A percentile compares a stretch with the other conserved stretches of the same genome.
These are phyloP conservation scores for Blastocystis sp. DNA, from an alignment of 352 stramenopile genomes.

Conservation along the genomic window DNA sequence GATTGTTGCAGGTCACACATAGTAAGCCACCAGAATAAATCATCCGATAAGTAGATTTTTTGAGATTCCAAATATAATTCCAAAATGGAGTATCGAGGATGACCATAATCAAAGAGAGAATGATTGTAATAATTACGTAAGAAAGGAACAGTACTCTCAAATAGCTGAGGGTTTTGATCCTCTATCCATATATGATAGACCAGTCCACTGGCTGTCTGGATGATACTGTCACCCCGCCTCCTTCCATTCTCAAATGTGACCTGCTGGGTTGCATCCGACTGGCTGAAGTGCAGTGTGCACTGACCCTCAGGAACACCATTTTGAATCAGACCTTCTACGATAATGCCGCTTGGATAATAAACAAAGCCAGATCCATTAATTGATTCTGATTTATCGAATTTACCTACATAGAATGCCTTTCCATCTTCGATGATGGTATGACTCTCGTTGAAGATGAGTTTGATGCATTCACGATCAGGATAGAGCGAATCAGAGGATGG, in stretches of 20 bases:
- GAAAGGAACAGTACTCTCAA: not conserved
- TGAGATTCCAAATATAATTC: not conserved
- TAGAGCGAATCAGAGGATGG: no score
- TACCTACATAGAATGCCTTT: not conserved
- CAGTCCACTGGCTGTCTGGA: not conserved
- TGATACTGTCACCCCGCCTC: not conserved
- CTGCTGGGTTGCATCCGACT: not conserved
- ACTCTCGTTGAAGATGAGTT: not conserved
- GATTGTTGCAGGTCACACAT: not conserved
- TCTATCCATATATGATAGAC: not conserved
- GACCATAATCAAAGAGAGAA: not conserved
- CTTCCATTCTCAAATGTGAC: not conserved
- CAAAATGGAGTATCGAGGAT: not conserved
- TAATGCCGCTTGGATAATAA: not conserved
- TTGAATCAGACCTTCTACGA: not conserved
- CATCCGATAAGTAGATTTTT: no score
- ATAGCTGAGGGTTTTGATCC: not conserved
- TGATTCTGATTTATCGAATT: not conserved
- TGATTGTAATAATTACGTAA: slow-evolving; percentile 11
- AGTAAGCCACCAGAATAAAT: not conserved
- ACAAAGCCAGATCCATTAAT: not conserved
- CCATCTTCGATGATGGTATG: not conserved
- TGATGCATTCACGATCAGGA: not conserved
- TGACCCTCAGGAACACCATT: not conserved
- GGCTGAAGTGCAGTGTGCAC: not conserved